Evolutionary conservation across 768 basidiomycete species (phyloP).

Genomic region (Russula emetica): DNA sequence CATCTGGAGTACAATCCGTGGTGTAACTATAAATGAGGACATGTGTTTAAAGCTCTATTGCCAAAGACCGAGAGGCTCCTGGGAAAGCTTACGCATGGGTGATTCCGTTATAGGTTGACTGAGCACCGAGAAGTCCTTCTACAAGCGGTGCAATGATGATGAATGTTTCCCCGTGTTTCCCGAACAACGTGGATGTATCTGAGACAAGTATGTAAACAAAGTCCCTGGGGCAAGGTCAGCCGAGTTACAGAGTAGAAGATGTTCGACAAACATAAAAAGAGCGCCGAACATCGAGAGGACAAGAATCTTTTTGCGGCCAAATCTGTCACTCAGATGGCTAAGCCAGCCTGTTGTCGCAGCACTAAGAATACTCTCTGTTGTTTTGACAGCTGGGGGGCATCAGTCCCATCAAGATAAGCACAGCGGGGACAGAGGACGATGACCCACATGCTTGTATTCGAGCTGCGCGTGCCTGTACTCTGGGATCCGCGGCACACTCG

Average conservation of each 20-base stretch:
- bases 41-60: not conserved
- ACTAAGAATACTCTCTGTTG: conserved; percentile 28
- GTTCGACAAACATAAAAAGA: conserved; percentile 26
- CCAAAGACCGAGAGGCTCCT: not conserved
- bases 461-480: conserved; percentile 28
- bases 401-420: not conserved
- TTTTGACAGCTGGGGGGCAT: conserved; percentile 25
- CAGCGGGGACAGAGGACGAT: not conserved
- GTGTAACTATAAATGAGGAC: conserved; percentile 18
- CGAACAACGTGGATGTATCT: conserved; percentile 17
- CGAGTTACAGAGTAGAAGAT: not conserved
- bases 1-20: conserved; percentile 28
- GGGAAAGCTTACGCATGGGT: conserved; percentile 24
- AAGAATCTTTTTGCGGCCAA: conserved; percentile 27
- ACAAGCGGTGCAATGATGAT: conserved; percentile 28
- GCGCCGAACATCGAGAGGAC: conserved; percentile 28
- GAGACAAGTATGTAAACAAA: conserved; percentile 29
- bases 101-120: conserved; percentile 28
- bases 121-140: conserved; percentile 28
- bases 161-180: conserved; percentile 25
- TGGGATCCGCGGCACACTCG: conserved; percentile 24
- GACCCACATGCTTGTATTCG: conserved; percentile 28
- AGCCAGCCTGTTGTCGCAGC: conserved; percentile 29
- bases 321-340: conserved; percentile 25
- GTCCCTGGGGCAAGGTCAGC: conserved; percentile 22